Percentiles rank a stretch among this genome's conserved stretches.
phyloP scores from a whole-genome alignment of 2,329 filamentous ascomycete genomes.

The Parascedosporium putredinis region DNA sequence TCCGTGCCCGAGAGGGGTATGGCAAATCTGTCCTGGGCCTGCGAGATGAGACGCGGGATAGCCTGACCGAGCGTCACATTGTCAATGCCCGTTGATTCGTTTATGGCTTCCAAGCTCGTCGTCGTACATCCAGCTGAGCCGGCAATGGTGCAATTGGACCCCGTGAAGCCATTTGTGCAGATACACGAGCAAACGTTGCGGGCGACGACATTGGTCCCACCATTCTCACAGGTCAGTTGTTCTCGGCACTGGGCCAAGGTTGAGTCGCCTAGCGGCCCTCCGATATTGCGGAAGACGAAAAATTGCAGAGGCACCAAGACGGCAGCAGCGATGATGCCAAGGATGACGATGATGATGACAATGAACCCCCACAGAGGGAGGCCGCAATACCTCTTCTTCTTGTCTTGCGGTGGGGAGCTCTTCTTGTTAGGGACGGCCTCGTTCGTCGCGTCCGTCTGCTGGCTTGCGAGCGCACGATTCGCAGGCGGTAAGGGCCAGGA shows the following conservation, averaged over 20 bases:
- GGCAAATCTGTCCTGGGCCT: conserved; percentile 58
- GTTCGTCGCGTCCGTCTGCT: conserved; percentile 13
- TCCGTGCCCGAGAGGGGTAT: conserved; percentile 61
- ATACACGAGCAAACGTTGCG: conserved; percentile 69
- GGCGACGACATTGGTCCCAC: conserved; percentile 63
- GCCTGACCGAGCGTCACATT: conserved; percentile 75
- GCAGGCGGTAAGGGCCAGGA: conserved; percentile 39
- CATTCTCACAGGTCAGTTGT: conserved; percentile 62
- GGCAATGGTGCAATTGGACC: conserved; percentile 37
- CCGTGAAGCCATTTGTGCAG: conserved; percentile 78
- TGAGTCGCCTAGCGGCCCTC: conserved; percentile 20
- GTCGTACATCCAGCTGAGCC: conserved; percentile 43
- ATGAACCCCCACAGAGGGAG: conserved; percentile 73
- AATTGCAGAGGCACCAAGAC: conserved; percentile 66
- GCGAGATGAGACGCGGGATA: conserved; percentile 62
- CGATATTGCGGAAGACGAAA: conserved; percentile 42
- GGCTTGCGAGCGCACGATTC: conserved; percentile 10
- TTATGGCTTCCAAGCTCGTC: conserved; percentile 30
- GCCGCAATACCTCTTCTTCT: conserved; percentile 58
- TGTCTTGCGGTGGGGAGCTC: conserved; percentile 12
- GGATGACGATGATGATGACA: conserved; percentile 49
- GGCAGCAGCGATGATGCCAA: conserved; percentile 69
- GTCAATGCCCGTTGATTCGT: conserved; percentile 26
- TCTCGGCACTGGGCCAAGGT: conserved; percentile 44
- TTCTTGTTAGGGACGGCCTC: neutral